These are phyloP conservation scores for Colletotrichum lindemuthianum DNA, from an alignment of 2,329 filamentous ascomycete species.

Conservation along the genomic window DNA sequence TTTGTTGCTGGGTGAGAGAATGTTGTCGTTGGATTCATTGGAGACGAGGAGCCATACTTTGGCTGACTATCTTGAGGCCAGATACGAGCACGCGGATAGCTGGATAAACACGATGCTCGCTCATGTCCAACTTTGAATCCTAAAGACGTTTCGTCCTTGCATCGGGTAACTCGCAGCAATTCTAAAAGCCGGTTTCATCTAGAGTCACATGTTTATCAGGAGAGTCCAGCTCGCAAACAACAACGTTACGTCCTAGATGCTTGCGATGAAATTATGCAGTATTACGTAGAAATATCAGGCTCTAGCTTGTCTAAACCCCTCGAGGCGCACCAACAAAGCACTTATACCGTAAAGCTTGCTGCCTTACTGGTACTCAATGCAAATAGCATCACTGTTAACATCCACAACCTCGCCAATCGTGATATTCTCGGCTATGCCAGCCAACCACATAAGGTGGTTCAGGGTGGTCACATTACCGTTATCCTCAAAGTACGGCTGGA, in stretches of 20 bases:
- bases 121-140: neutral
- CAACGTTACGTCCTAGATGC: neutral
- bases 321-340: too few species aligned
- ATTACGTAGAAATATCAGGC: too few species aligned
- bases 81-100: slow-evolving; percentile 3
- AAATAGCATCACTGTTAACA: slow-evolving; percentile 25
- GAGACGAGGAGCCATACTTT: neutral
- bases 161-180: too few species aligned
- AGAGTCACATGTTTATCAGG: too few species aligned
- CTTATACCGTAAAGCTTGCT: too few species aligned
- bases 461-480: slow-evolving; percentile 24
- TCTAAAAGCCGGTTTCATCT: fast-evolving
- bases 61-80: neutral
- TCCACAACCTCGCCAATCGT: slow-evolving; percentile 30
- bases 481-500: slow-evolving; percentile 26
- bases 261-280: too few species aligned
- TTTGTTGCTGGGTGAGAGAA: slow-evolving; percentile 48
- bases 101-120: neutral
- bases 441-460: slow-evolving; percentile 23
- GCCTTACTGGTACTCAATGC: slow-evolving; percentile 4
- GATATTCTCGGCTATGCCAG: slow-evolving; percentile 22
- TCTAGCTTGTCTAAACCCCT: too few species aligned
- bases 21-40: slow-evolving; percentile 31
- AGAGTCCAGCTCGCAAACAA: neutral
- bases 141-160: too few species aligned